A percentile compares a stretch with the other conserved stretches of the same genome.
These are phyloP conservation scores for Kwoniella sp. DNA, from an alignment of 768 basidiomycete species.

Conservation along the genomic window DNA sequence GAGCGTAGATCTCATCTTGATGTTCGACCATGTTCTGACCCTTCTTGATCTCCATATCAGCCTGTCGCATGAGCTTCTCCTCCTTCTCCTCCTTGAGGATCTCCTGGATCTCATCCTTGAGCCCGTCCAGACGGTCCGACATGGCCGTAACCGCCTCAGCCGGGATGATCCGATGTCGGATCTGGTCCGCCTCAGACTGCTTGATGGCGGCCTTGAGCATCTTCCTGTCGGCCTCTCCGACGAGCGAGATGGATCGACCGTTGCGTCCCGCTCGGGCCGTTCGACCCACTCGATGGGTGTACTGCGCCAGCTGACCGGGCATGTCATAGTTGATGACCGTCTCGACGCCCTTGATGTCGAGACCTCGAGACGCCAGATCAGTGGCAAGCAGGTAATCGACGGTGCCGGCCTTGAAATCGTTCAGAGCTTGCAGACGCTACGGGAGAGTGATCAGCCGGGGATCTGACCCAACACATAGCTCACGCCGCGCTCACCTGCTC, in stretches of 20 bases:
- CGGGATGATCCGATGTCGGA: constrained; percentile 83
- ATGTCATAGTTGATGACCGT: constrained; percentile 99
- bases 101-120: constrained; percentile 72
- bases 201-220: constrained; percentile 95
- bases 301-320: constrained; percentile 87
- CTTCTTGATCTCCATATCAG: constrained; percentile 93
- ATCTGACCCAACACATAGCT: neutral
- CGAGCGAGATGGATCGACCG: constrained; percentile 89
- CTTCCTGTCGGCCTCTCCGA: constrained; percentile 93
- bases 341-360: constrained; percentile 96
- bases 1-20: constrained; percentile 80
- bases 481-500: constrained; percentile 68
- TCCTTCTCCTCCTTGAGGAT: constrained; percentile 89
- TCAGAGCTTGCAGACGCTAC: constrained; percentile 79
- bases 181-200: constrained; percentile 68
- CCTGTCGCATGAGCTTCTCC: constrained; percentile 86
- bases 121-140: constrained; percentile 61
- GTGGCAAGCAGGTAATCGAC: constrained; percentile 96
- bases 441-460: neutral
- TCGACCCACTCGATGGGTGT: constrained; percentile 93
- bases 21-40: constrained; percentile 95
- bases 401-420: constrained; percentile 76
- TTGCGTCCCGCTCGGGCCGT: constrained; percentile 91
- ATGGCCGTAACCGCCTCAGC: constrained; percentile 68
- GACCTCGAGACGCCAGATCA: constrained; percentile 87